Base-by-base conservation (phyloP, 2,329 filamentous ascomycete species). In the Pestalotiopsis sp. region DNA sequence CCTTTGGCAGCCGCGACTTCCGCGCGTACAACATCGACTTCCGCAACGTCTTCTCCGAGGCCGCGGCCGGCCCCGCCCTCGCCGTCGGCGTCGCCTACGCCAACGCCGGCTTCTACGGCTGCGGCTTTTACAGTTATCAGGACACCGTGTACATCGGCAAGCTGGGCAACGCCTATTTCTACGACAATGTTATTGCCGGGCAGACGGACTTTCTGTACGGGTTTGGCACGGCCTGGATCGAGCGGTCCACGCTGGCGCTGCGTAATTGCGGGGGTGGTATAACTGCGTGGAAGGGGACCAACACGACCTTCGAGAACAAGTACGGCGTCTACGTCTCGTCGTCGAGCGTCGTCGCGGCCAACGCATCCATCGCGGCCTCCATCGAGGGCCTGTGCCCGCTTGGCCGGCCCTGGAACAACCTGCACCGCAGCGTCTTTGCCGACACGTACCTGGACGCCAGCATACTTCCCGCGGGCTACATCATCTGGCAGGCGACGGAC, bases 131-230 rank as follows among this genome's bases (percentile, higher is more conserved):
- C 74, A 89, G 86, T 69, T 92, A 90, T 73, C 90, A 92, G 78
- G 90, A 92, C 70, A 92, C 90, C 7, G 88, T 86, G 4, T 92
- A 91, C 72, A 77, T 92, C 17, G 90, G 90, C 66, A 92, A 92
- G 75, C 81, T 91, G 1, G 90, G 87, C 38, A 91, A 91, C 71
- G 86, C 86, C 0, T 92, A 91, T 78, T 89, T 92, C 77, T 85
- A 89, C 75, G 82, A 86, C 45, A 85, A 80, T 66, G 84, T 88
- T 45, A 83, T 92, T 4, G 90, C 88, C 0, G 90, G 90, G 0
- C 83, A 92, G 74, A 91, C 89, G 0, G 91, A 92, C 73, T 92
- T 92, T 79, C 80, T 92, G 23, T 92, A 91, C 74, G 90, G 89
- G 9, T 91, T 91, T 74, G 90, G 90, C 31, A 92, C 90, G 0